Conservation (phyloP, 805 yeast species). For the Candida pini region DNA sequence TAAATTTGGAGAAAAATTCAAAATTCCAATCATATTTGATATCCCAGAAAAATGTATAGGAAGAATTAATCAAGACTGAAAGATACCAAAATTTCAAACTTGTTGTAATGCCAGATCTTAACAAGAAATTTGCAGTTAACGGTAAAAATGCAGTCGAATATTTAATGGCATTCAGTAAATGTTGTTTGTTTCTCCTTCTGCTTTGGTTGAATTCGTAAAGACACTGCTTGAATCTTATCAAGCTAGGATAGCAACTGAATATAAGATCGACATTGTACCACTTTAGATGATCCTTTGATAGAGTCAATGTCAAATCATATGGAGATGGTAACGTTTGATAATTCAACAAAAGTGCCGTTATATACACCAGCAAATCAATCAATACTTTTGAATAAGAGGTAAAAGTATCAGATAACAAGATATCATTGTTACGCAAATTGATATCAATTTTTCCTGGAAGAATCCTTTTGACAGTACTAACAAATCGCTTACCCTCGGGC, state of each 20-base stretch:
- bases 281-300: constrained; percentile 26
- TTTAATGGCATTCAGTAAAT: constrained; percentile 68
- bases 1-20: constrained; percentile 38
- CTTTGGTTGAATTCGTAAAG: constrained; percentile 55
- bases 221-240: constrained; percentile 82
- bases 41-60: constrained; percentile 87
- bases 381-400: constrained; percentile 76
- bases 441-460: constrained; percentile 53
- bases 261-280: constrained; percentile 26
- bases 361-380: constrained; percentile 60
- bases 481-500: constrained; percentile 38
- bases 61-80: constrained; percentile 53
- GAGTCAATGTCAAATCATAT: constrained; percentile 15
- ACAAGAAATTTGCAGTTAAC: constrained; percentile 32
- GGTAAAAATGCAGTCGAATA: constrained; percentile 62
- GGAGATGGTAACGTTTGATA: constrained; percentile 30
- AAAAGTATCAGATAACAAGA: constrained; percentile 75
- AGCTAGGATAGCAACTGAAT: constrained; percentile 47
- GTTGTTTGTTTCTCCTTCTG: constrained; percentile 39
- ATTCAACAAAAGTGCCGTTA: constrained; percentile 39
- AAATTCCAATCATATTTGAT: constrained; percentile 84
- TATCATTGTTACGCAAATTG: constrained; percentile 67
- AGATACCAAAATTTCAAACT: constrained; percentile 38
- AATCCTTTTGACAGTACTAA: constrained; percentile 47
- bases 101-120: constrained; percentile 21